phyloP scores from a whole-genome alignment of 2,329 filamentous ascomycete species.

The Fusarium sororula region DNA sequence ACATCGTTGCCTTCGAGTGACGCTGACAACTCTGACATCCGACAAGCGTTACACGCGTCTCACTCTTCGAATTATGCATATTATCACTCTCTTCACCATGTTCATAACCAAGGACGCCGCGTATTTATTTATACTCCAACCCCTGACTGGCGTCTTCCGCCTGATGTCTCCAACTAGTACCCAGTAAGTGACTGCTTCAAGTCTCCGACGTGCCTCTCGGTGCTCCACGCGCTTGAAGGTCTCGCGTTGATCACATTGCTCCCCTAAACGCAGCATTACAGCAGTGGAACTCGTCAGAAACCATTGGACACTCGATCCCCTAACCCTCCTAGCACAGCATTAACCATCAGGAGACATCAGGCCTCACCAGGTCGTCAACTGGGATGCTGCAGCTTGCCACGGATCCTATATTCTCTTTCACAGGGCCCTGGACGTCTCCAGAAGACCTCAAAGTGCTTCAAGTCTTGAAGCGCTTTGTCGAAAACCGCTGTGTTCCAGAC shows the following conservation, averaged over 20 bases:
- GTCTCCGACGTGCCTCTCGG: background rate
- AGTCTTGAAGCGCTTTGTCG: background rate
- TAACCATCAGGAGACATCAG: background rate
- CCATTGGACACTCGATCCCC: background rate
- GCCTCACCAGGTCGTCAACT: background rate
- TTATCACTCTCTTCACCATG: background rate
- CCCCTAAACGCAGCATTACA: background rate
- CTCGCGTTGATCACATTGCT: fast-evolving
- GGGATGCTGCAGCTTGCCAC: background rate
- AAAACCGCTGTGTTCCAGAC: background rate
- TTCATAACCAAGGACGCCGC: too few relatives aligned
- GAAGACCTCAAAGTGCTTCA: background rate
- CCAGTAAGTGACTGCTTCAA: background rate
- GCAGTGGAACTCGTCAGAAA: background rate
- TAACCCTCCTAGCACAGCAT: background rate
- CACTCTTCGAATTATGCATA: background rate
- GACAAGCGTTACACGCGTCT: background rate
- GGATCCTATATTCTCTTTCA: background rate
- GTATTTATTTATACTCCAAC: background rate
- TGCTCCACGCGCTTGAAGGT: background rate
- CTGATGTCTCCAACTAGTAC: background rate
- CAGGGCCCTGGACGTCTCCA: fast-evolving
- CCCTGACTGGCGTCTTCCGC: background rate
- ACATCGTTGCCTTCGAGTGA: background rate
- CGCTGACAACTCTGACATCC: background rate